Evolutionary conservation across 1,284 basidiomycete species (phyloP).

Genomic region (Cutaneotrichosporon curvatum): DNA sequence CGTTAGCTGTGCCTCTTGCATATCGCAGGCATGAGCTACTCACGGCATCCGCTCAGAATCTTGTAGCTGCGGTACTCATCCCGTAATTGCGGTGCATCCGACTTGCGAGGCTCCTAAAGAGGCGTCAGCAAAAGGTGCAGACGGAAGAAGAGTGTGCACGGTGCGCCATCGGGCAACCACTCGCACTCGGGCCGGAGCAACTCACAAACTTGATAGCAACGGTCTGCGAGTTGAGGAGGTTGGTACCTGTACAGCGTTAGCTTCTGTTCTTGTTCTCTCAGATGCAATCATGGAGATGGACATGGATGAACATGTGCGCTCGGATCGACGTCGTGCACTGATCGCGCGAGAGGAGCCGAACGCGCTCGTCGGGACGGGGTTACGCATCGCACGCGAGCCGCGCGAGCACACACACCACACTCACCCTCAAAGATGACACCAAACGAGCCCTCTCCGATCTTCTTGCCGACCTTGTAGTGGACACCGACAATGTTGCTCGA

Average conservation of each 20-base stretch:
- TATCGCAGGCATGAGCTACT: slow-evolving; percentile 48
- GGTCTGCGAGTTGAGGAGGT: slow-evolving; percentile 88
- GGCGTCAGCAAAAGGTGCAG: slow-evolving; percentile 9
- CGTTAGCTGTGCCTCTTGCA: slow-evolving; percentile 6
- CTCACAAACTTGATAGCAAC: slow-evolving; percentile 97
- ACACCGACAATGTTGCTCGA: slow-evolving; percentile 50
- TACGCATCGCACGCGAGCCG: too few relatives aligned
- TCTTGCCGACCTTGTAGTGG: slow-evolving; percentile 57
- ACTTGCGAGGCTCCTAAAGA: slow-evolving; percentile 84
- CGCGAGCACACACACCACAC: not conserved
- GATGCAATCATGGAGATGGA: not conserved
- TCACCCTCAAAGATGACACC: slow-evolving; percentile 93
- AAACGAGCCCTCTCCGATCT: slow-evolving; percentile 72
- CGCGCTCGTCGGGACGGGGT: too few relatives aligned
- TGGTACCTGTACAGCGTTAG: slow-evolving; percentile 59
- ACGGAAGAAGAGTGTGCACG: not conserved
- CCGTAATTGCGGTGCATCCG: slow-evolving; percentile 88
- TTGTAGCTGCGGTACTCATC: slow-evolving; percentile 97
- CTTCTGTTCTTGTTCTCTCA: not conserved
- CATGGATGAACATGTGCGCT: not conserved
- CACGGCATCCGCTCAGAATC: slow-evolving; percentile 83
- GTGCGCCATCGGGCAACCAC: too few relatives aligned
- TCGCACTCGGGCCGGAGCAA: slow-evolving; percentile 21
- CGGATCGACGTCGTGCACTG: too few relatives aligned
- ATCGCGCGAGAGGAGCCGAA: too few relatives aligned